phyloP scores from a whole-genome alignment of 768 basidiomycete species.

The Termitomyces bulborhizus region DNA sequence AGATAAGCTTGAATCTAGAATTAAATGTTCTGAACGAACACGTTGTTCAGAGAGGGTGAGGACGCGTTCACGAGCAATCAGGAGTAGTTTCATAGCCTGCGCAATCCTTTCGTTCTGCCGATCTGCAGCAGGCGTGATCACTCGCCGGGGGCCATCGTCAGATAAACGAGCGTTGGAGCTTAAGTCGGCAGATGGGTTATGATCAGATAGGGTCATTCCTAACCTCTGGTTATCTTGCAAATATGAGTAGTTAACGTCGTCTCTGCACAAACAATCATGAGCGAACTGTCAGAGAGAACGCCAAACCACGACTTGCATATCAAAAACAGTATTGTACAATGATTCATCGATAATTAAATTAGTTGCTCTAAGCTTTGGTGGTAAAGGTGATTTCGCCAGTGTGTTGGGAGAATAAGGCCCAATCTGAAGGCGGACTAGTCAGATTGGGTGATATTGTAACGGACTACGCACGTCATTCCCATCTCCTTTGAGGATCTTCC shows the following conservation, averaged over 20 bases:
- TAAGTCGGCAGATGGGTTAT: conserved; percentile 12
- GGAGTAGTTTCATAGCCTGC: conserved; percentile 61
- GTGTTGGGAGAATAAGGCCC: conserved; percentile 76
- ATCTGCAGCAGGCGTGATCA: conserved; percentile 45
- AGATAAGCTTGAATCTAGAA: not conserved
- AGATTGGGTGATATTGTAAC: not conserved
- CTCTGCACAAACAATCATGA: conserved; percentile 22
- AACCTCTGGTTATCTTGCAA: conserved; percentile 28
- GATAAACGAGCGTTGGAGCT: conserved; percentile 9
- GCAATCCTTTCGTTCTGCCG: conserved; percentile 50
- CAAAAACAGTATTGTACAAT: conserved; percentile 42
- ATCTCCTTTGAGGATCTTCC: conserved; percentile 82
- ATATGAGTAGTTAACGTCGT: conserved; percentile 40
- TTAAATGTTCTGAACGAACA: conserved; percentile 29
- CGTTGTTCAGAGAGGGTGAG: conserved; percentile 74
- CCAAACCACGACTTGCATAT: conserved; percentile 33
- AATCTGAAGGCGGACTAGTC: conserved; percentile 40
- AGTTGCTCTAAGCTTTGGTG: conserved; percentile 66
- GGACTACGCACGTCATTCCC: conserved; percentile 61
- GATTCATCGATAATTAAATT: conserved; percentile 68
- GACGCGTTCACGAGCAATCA: conserved; percentile 65
- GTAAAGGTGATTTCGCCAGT: conserved; percentile 67
- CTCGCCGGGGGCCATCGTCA: conserved; percentile 13
- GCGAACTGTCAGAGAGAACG: not conserved
- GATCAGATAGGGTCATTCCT: conserved; percentile 36